Evolutionary conservation across 2,329 filamentous ascomycete genomes (phyloP).

Genomic region (Trichothecium roseum): DNA sequence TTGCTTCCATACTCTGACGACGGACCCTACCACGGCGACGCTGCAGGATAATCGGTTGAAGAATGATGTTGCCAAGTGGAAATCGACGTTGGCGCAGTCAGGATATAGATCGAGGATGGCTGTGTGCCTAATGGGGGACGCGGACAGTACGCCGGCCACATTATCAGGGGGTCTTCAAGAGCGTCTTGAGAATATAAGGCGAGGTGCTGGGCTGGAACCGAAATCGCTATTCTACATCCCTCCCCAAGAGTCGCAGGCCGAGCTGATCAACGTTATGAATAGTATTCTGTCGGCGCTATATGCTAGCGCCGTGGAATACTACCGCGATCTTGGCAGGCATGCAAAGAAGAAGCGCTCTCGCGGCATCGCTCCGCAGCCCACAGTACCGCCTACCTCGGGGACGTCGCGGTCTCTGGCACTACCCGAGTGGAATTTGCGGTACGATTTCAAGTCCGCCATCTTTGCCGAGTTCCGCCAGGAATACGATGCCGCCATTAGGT

Average conservation of each 20-base stretch:
- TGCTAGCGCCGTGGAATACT: conserved; percentile 73
- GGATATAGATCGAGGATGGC: conserved; percentile 71
- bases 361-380: conserved; percentile 67
- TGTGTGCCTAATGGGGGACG: conserved; percentile 43
- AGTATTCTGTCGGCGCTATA: conserved; percentile 66
- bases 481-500: conserved; percentile 75
- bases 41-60: conserved; percentile 83
- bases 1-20: conserved; percentile 68
- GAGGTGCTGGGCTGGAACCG: conserved; percentile 67
- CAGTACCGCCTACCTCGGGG: conserved; percentile 69
- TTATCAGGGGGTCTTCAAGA: conserved; percentile 60
- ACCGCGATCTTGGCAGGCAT: conserved; percentile 88
- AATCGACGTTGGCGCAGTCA: conserved; percentile 53
- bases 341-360: conserved; percentile 78
- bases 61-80: conserved; percentile 71
- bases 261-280: conserved; percentile 63
- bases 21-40: conserved; percentile 62
- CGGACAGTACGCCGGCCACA: conserved; percentile 13
- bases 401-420: conserved; percentile 79
- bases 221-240: conserved; percentile 82
- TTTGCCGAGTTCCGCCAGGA: conserved; percentile 92
- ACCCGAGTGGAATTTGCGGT: conserved; percentile 85
- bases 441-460: conserved; percentile 86
- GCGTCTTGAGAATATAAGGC: conserved; percentile 67
- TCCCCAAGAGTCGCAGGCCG: conserved; percentile 57